Evolutionary conservation across 768 basidiomycete species (phyloP).

Genomic region (Suillus brevipes): DNA sequence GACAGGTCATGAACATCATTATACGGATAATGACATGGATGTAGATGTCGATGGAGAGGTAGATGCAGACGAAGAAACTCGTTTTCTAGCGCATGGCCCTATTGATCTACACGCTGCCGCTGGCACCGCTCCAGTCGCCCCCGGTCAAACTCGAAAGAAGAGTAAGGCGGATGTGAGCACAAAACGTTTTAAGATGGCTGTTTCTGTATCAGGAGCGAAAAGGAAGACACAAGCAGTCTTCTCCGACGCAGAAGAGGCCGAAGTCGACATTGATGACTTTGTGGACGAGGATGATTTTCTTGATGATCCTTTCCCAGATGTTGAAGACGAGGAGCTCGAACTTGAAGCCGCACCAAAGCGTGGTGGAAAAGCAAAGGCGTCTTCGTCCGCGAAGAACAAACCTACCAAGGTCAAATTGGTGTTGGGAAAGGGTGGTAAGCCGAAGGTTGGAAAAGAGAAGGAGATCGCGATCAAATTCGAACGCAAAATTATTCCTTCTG

Average conservation of each 20-base stretch:
- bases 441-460: constrained; percentile 34
- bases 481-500: constrained; percentile 30
- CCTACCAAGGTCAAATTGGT: constrained; percentile 21
- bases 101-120: not conserved
- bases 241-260: constrained; percentile 33
- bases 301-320: constrained; percentile 26
- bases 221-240: constrained; percentile 21
- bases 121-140: not conserved
- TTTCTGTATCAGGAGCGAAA: constrained; percentile 16
- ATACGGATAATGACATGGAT: constrained; percentile 46
- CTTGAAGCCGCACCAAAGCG: constrained; percentile 24
- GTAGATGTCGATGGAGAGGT: constrained; percentile 43
- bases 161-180: constrained; percentile 11
- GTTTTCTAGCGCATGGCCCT: constrained; percentile 22
- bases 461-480: constrained; percentile 43
- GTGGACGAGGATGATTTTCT: constrained; percentile 26
- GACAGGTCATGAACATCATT: constrained; percentile 30
- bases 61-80: constrained; percentile 26
- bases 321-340: constrained; percentile 29
- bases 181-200: constrained; percentile 22
- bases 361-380: constrained; percentile 24
- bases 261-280: constrained; percentile 25
- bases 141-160: constrained; percentile 12
- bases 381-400: constrained; percentile 25
- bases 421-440: constrained; percentile 24